Percentiles rank a stretch among this genome's conserved stretches.
Evolutionary conservation across 441 rosid species (phyloP).

Genomic region (Viola pubescens): DNA sequence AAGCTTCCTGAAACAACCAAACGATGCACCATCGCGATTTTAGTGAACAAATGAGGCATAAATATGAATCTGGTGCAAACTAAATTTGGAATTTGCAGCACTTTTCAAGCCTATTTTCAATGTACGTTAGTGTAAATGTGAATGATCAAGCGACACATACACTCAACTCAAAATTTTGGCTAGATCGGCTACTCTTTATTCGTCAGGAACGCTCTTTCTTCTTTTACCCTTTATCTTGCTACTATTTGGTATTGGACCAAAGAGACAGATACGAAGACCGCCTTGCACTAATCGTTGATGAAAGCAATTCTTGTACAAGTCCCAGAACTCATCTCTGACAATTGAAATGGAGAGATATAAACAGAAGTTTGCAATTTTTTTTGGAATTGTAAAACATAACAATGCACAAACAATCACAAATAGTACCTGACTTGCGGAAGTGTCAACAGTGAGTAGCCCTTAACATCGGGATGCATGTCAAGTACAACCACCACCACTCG

Average conservation of each 20-base stretch:
- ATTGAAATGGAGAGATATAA: background rate
- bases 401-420: background rate
- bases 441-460: conserved; percentile 71
- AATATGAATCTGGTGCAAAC: no score
- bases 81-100: no score
- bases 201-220: conserved; percentile 7
- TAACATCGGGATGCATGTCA: conserved; percentile 60
- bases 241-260: conserved; percentile 41
- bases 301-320: conserved; percentile 61
- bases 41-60: no score
- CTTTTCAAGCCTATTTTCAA: no score
- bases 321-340: conserved; percentile 84
- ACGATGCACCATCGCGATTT: no score
- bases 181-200: no score
- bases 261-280: conserved; percentile 49
- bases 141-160: no score
- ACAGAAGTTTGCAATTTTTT: background rate
- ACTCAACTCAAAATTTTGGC: no score
- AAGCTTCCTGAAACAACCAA: no score
- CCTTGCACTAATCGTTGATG: conserved; percentile 52
- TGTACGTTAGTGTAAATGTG: no score
- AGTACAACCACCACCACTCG: conserved; percentile 51
- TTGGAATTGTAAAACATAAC: background rate
- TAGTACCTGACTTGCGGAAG: conserved; percentile 83
- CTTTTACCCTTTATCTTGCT: conserved; percentile 26